phyloP scores from a whole-genome alignment of 1,139 yeast genomes.

The Kodamaea ohmeri region DNA sequence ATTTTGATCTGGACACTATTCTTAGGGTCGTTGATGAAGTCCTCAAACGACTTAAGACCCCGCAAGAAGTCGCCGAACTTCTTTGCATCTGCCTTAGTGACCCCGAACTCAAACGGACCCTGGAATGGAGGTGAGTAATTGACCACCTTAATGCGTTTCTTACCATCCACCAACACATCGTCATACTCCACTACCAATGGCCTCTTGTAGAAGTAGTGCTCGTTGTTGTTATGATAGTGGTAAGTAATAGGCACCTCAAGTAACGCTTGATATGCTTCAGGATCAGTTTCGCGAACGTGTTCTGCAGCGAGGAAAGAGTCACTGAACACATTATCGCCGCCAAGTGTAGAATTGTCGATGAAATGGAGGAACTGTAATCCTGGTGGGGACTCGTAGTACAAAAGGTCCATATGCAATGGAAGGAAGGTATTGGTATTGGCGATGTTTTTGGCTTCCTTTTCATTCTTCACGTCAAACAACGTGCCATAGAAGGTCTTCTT shows the following conservation, averaged over 20 bases:
- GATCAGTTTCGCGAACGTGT: constrained; percentile 52
- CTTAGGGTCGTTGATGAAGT: constrained; percentile 49
- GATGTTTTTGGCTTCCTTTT: constrained; percentile 61
- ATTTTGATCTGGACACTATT: constrained; percentile 59
- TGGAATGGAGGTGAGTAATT: constrained; percentile 87
- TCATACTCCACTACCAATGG: constrained; percentile 66
- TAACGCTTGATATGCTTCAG: constrained; percentile 63
- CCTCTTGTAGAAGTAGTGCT: constrained; percentile 61
- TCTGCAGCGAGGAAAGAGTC: constrained; percentile 72
- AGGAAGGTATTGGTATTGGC: constrained; percentile 68
- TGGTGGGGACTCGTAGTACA: constrained; percentile 82
- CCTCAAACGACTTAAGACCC: constrained; percentile 61
- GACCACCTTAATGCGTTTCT: constrained; percentile 48
- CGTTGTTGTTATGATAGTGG: constrained; percentile 65
- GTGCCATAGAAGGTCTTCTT: constrained; percentile 74
- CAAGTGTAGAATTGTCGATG: constrained; percentile 58
- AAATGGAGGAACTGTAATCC: constrained; percentile 74
- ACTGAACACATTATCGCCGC: constrained; percentile 74
- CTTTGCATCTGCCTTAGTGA: constrained; percentile 30
- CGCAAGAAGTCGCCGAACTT: constrained; percentile 54
- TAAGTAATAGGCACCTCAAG: constrained; percentile 64
- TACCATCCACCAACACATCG: constrained; percentile 21
- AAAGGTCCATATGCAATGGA: constrained; percentile 78
- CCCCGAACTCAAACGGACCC: constrained; percentile 67
- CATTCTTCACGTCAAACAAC: constrained; percentile 65